These are phyloP conservation scores for Candida dubliniensis DNA, from an alignment of 1,139 yeast genomes.

Conservation along the genomic window DNA sequence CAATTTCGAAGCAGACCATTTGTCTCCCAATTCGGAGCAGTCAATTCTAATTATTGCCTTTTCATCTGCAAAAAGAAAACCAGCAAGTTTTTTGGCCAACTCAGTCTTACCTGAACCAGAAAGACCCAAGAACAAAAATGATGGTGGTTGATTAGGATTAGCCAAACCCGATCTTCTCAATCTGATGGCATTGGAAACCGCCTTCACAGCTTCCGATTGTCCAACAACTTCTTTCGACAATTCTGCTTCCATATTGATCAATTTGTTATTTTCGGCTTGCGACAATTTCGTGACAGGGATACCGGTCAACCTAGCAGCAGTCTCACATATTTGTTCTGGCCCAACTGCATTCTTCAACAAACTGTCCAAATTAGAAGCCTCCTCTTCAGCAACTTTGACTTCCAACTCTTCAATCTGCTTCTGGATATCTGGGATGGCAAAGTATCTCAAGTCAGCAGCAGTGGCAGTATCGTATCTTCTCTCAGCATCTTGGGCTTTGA, in stretches of 20 bases:
- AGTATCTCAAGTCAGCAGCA: conserved; percentile 93
- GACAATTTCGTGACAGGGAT: conserved; percentile 97
- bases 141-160: conserved; percentile 94
- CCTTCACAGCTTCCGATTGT: conserved; percentile 92
- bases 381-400: conserved; percentile 71
- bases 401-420: conserved; percentile 77
- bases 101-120: conserved; percentile 99
- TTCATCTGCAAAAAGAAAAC: conserved; percentile 92
- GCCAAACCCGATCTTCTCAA: conserved; percentile 93
- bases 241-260: conserved; percentile 91
- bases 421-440: conserved; percentile 92
- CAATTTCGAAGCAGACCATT: conserved; percentile 91
- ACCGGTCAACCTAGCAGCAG: conserved; percentile 96
- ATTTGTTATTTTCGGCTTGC: conserved; percentile 91
- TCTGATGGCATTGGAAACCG: conserved; percentile 93
- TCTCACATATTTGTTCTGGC: conserved; percentile 90
- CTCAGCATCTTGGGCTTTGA: conserved; percentile 93
- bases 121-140: conserved; percentile 90
- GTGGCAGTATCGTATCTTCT: conserved; percentile 94
- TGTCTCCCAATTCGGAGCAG: conserved; percentile 94
- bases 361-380: conserved; percentile 58
- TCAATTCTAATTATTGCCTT: conserved; percentile 96
- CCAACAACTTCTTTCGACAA: conserved; percentile 87
- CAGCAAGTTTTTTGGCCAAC: conserved; percentile 93
- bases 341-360: conserved; percentile 89